phyloP scores from a whole-genome alignment of 768 basidiomycete species.

The Tricholoma flavovirens region DNA sequence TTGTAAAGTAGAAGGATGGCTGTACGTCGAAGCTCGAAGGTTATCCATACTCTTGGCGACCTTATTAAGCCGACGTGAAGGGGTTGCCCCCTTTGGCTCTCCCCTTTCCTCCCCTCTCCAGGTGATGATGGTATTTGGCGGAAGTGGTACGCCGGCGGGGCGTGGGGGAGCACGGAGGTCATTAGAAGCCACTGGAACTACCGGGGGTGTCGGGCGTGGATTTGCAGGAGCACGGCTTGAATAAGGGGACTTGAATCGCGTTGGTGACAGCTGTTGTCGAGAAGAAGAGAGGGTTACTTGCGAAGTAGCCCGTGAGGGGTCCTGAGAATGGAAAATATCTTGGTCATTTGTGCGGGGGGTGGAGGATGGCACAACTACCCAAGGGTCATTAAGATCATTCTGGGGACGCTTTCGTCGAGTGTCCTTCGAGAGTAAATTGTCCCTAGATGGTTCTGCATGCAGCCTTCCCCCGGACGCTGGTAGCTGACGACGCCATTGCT shows the following conservation, averaged over 20 bases:
- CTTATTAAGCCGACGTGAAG: slow-evolving; percentile 27
- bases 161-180: slow-evolving; percentile 30
- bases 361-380: slow-evolving; percentile 25
- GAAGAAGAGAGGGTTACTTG: slow-evolving; percentile 19
- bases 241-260: slow-evolving; percentile 26
- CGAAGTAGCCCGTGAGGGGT: slow-evolving; percentile 13
- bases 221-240: slow-evolving; percentile 28
- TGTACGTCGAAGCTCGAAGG: slow-evolving; percentile 30
- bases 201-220: slow-evolving; percentile 35
- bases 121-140: slow-evolving; percentile 39
- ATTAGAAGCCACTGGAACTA: slow-evolving; percentile 24
- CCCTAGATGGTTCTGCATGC: slow-evolving; percentile 27
- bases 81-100: slow-evolving; percentile 30
- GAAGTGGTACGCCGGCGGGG: slow-evolving; percentile 39
- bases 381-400: slow-evolving; percentile 23
- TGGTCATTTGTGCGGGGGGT: slow-evolving; percentile 24
- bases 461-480: slow-evolving; percentile 21
- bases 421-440: slow-evolving; percentile 22
- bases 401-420: slow-evolving; percentile 19
- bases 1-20: slow-evolving; percentile 29
- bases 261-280: slow-evolving; percentile 27
- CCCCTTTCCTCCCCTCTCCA: slow-evolving; percentile 46
- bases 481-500: slow-evolving; percentile 27
- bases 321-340: slow-evolving; percentile 23
- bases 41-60: slow-evolving; percentile 58